A percentile compares a stretch with the other conserved stretches of the same genome.
Evolutionary conservation across 1,284 basidiomycete species (phyloP).

Genomic region (Cryptococcus sp.): DNA sequence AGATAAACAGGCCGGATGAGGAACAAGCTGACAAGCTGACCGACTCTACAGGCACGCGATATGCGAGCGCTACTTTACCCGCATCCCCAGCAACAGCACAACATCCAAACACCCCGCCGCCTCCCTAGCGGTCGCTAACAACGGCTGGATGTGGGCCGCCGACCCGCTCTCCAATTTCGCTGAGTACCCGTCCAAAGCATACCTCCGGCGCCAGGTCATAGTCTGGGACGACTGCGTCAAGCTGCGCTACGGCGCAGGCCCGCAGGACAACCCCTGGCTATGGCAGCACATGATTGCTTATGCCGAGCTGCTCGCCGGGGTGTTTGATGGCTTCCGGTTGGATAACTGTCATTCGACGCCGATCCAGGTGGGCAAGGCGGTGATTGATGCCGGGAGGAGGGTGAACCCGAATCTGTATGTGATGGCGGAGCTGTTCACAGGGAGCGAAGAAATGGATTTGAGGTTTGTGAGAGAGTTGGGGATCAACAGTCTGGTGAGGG

Average conservation of each 20-base stretch:
- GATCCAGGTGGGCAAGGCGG: constrained; percentile 81
- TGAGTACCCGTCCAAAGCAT: constrained; percentile 89
- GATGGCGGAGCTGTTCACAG: constrained; percentile 95
- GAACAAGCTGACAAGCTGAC: constrained; percentile 7
- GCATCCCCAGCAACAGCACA: constrained; percentile 58
- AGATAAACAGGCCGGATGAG: too few species aligned
- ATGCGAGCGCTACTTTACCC: constrained; percentile 86
- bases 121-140: constrained; percentile 84
- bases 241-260: constrained; percentile 78
- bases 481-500: constrained; percentile 84
- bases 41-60: constrained; percentile 62
- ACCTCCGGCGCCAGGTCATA: constrained; percentile 92
- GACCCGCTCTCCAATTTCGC: constrained; percentile 95
- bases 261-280: constrained; percentile 84
- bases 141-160: constrained; percentile 98
- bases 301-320: constrained; percentile 69
- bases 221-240: constrained; percentile 99
- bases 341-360: constrained; percentile 99
- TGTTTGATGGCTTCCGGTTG: constrained; percentile 92
- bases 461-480: constrained; percentile 86
- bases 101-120: constrained; percentile 62
- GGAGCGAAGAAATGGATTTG: constrained; percentile 87
- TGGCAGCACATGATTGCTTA: constrained; percentile 93
- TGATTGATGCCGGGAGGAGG: constrained; percentile 86
- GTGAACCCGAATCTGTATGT: constrained; percentile 90